Base-by-base conservation (phyloP, 2,329 filamentous ascomycete species). In the Pestalotiopsis sp. region DNA sequence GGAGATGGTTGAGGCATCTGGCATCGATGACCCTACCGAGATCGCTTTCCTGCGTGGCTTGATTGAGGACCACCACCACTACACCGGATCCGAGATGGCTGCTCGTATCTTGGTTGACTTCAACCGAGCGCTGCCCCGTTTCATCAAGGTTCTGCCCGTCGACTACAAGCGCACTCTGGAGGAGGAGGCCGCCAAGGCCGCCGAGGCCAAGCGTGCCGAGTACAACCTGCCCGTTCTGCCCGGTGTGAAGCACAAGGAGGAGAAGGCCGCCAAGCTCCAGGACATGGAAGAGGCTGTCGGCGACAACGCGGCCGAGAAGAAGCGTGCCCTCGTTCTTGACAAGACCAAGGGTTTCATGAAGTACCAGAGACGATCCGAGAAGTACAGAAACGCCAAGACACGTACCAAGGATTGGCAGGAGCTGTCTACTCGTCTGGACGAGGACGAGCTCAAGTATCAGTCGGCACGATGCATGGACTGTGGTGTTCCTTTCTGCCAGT, bases 331-430 rank as follows among this genome's bases (percentile, higher is more conserved):
- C 22, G 93, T 98, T 6, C 88, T 98, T n/a, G 94, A 98, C 84
- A 98, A 98, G 88, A 98, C 95, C 1, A 91, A 90, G 74, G 95
- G 95, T 38, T 98, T 98, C 86, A 98, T 97, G 94, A 96, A 97
- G 82, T 98, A 98, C 83, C 89, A 92, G 78, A 93, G 95, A 66
- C 93, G 94, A 68, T 89, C 92, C 22, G 95, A 98, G 85, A 98
- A 97, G 83, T 98, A 98, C 80, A 92, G 95, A 72, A 90, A 89
- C 76, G 88, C 92, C 4, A 92, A 93, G 79, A 94, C 92, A 56
- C 88, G 95, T 74, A 94, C 90, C 70, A 94, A 94, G 78, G 95
- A 98, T 78, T 98, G 94, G 94, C 92, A 92, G 55, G 95, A 98
- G 82, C 87, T 98, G 60, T 96, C 91, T 68, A 89, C 89, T 75